Evolutionary conservation across 2,329 filamentous ascomycete genomes (phyloP), one percentile per base, ranked within the genome.

Genomic region (Fusarium domesticum): DNA sequence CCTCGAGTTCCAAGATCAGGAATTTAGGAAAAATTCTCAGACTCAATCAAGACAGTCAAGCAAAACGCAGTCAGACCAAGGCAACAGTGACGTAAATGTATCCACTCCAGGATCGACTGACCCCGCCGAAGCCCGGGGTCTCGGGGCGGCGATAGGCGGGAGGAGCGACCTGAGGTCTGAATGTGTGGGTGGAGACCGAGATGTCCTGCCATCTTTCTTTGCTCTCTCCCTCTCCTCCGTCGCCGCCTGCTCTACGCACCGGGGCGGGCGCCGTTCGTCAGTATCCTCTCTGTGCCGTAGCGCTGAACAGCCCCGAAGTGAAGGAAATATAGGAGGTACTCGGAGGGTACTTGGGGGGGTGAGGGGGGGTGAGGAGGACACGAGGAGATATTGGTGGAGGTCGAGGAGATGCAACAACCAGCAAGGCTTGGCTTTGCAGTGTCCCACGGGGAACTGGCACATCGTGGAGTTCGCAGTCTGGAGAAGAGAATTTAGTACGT

Each of bases 101-200:
- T 37, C 56, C 56, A 57, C 56, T 15, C 3, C 10, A 35, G 35
- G 47, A 36, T 46, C 37, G 39, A 50, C 20, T 18, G 37, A 48
- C 35, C 39, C 56, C 51, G 42, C 53, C 38, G 45, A 40, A 38
- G 36, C 40, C 43, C 41, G 43, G 33, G 45, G 45, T 45, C 35
- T 51, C 34, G 37, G 42, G 43, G 49, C 41, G 40, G 44, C 49
- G 38, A 58, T 58, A 59, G 56, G 56, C 43, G 43, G 37, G 46
- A 32, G 37, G 35, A 34, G 43, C 39, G 44, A 42, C 19, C 15
- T 35, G 15, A 19, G 8, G 33, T 5, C 45, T 33, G 11, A 43
- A 48, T 52, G 51, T 54, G 51, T 42, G 51, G 54, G 51, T 51
- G 41, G 28, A 51, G 31, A 15, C 48, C 43, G 43, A 36, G 35